phyloP scores from a whole-genome alignment of 2,329 filamentous ascomycete species.

The Paraphaeosphaeria sporulosa region DNA sequence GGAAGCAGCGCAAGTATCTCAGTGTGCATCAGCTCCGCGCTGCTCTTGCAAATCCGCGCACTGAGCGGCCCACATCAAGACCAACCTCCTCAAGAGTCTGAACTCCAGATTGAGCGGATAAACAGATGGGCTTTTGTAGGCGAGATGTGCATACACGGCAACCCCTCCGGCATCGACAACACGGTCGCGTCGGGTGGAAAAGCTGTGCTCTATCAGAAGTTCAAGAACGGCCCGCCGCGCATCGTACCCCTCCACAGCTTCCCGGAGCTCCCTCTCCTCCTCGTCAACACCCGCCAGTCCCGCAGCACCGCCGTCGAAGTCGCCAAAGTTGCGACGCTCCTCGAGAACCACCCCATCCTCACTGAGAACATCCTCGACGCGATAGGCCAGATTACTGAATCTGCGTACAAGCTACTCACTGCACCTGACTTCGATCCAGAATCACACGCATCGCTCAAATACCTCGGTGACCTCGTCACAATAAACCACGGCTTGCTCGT shows the following conservation, averaged over 20 bases:
- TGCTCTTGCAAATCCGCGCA: conserved; percentile 87
- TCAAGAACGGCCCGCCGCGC: conserved; percentile 77
- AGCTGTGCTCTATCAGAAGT: conserved; percentile 88
- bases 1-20: conserved; percentile 95
- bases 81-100: conserved; percentile 86
- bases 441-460: conserved; percentile 69
- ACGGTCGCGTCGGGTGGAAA: conserved; percentile 94
- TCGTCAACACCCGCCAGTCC: conserved; percentile 87
- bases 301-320: conserved; percentile 89
- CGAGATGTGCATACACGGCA: conserved; percentile 97
- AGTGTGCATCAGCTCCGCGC: conserved; percentile 83
- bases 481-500: conserved; percentile 93
- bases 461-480: conserved; percentile 85
- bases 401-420: conserved; percentile 63
- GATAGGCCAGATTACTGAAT: conserved; percentile 76
- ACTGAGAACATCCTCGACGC: conserved; percentile 83
- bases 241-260: conserved; percentile 85
- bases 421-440: conserved; percentile 72
- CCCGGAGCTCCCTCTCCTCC: conserved; percentile 86
- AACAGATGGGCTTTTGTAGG: conserved; percentile 98
- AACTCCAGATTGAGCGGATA: conserved; percentile 89
- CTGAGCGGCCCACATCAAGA: conserved; percentile 91
- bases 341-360: conserved; percentile 74
- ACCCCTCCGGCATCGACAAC: conserved; percentile 96
- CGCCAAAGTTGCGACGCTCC: conserved; percentile 80